Evolutionary conservation across 805 yeast genomes (phyloP), one percentile per base, ranked within the genome.

Genomic region (Kodamaea jinghongensis): DNA sequence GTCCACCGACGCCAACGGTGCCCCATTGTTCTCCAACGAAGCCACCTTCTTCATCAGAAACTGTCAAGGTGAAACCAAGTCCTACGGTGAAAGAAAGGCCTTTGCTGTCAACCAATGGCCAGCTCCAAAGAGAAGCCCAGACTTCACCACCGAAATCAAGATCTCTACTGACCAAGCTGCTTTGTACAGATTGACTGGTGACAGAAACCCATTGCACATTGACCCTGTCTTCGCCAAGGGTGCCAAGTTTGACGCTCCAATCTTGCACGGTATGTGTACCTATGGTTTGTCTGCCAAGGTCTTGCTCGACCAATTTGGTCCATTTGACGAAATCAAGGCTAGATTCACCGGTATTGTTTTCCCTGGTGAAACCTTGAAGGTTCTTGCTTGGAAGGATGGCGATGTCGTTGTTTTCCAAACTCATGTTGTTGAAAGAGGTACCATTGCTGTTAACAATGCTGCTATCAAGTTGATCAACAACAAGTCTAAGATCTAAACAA

Each of bases 181-280:
- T 3, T 65, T 90, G 41, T 91, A 91, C 70, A 79, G 99, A 61
- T 71, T 91, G 45, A 83, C 91, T 45, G 98, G 96, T 39, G 99
- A 91, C 70, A 82, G 81, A 63, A 91, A 91, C 64, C 99, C 99
- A 44, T 75, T 91, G 52, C 99, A 90, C 69, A 83, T 91, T 58
- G 98, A 91, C 67, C 97, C 98, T 13, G 71, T 61, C 22, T 84
- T 90, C 65, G 97, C 98, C 11, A 78, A 81, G 47, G 86, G 86
- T 42, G 97, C 91, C 34, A 84, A 83, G 45, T 91, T 91, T 61
- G 80, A 79, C 35, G 67, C 70, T 40, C 99, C 99, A 35, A 91
- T 91, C 51, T 75, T 91, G 49, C 99, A 91, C 66, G 99, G 99
- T 31, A 75, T 91, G 64, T 85, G 95, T 55, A 76, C 86, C 13